Conservation (phyloP, 2,329 filamentous ascomycete genomes). For the Grosmannia huntii region DNA sequence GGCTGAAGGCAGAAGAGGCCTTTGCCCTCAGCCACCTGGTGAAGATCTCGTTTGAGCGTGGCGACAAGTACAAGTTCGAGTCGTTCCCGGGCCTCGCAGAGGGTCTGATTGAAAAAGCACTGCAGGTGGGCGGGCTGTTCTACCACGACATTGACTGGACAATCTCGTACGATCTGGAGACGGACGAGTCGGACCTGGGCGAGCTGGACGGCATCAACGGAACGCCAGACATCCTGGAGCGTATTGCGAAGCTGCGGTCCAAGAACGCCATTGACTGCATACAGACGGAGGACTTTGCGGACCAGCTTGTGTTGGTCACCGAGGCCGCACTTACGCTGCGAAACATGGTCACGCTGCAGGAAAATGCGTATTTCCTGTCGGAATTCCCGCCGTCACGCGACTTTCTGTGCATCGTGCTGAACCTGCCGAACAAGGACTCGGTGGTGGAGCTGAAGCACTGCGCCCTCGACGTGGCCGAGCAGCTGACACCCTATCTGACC, state of each 20-base stretch:
- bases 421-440: constrained; percentile 58
- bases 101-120: constrained; percentile 70
- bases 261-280: constrained; percentile 55
- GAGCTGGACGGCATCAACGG: constrained; percentile 47
- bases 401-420: constrained; percentile 68
- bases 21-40: constrained; percentile 89
- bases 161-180: constrained; percentile 48
- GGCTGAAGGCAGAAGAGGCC: constrained; percentile 69
- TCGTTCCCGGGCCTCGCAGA: constrained; percentile 82
- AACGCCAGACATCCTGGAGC: constrained; percentile 58
- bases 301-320: constrained; percentile 62
- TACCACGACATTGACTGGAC: constrained; percentile 67
- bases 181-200: constrained; percentile 41
- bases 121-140: constrained; percentile 67
- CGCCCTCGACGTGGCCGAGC: constrained; percentile 81
- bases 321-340: constrained; percentile 80
- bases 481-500: constrained; percentile 69
- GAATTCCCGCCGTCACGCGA: constrained; percentile 66
- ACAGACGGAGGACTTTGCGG: constrained; percentile 56
- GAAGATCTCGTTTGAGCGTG: constrained; percentile 87
- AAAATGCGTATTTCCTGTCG: constrained; percentile 75
- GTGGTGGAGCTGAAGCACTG: constrained; percentile 82
- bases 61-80: constrained; percentile 92
- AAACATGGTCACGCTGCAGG: constrained; percentile 89
- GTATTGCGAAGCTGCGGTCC: constrained; percentile 50